Evolutionary conservation across 805 yeast species (phyloP).

Genomic region (Spathaspora girioi): DNA sequence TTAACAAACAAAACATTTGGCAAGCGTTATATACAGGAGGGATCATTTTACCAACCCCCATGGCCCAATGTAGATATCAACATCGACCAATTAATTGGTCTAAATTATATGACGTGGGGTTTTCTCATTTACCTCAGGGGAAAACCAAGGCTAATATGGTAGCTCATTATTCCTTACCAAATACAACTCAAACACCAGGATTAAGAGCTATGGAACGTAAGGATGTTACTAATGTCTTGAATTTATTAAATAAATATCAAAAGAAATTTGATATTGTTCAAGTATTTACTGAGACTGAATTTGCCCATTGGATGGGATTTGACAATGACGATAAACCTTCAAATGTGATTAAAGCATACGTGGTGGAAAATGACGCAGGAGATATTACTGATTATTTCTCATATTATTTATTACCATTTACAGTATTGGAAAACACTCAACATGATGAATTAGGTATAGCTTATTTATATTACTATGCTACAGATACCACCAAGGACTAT

Average conservation of each 20-base stretch:
- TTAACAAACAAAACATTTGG: conserved; percentile 82
- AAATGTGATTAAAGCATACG: conserved; percentile 73
- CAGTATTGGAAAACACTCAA: conserved; percentile 63
- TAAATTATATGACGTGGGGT: conserved; percentile 85
- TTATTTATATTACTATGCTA: conserved; percentile 84
- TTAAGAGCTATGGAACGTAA: conserved; percentile 52
- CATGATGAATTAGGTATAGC: conserved; percentile 79
- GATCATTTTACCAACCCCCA: conserved; percentile 86
- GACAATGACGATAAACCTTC: conserved; percentile 36
- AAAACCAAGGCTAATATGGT: conserved; percentile 67
- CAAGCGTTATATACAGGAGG: conserved; percentile 97
- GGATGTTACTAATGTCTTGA: conserved; percentile 65
- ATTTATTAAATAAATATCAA: conserved; percentile 61
- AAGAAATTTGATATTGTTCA: conserved; percentile 71
- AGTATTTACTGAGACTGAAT: conserved; percentile 61
- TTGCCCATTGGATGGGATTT: conserved; percentile 72
- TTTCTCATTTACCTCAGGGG: conserved; percentile 71
- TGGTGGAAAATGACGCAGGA: conserved; percentile 62
- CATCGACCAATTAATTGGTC: conserved; percentile 95
- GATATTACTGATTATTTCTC: conserved; percentile 85
- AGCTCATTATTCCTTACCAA: conserved; percentile 56
- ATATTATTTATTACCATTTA: conserved; percentile 83
- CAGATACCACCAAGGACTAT: conserved; percentile 54
- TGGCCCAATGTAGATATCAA: conserved; percentile 81
- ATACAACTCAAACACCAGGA: conserved; percentile 46